Percentiles rank a stretch among this genome's conserved stretches.
phyloP scores from a whole-genome alignment of 1,139 yeast species.

The Suhomyces bokatorum region DNA sequence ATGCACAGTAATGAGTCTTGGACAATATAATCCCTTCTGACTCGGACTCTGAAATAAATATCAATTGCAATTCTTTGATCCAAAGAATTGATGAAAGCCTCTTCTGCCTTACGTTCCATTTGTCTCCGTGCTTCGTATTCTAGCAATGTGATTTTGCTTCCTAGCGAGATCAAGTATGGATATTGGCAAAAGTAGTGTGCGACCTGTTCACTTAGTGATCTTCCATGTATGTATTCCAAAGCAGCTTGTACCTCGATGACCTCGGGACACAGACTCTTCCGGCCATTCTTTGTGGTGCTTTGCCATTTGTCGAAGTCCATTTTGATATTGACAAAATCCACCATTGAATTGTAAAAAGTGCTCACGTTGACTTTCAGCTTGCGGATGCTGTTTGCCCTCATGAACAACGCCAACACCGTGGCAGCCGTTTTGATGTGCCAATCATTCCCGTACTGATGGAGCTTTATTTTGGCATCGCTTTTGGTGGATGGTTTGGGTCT shows the following conservation, averaged over 20 bases:
- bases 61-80: slow-evolving; percentile 62
- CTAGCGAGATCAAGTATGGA: slow-evolving; percentile 80
- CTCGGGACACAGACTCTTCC: not conserved
- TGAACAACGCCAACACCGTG: slow-evolving; percentile 54
- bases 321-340: slow-evolving; percentile 74
- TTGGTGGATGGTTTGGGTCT: slow-evolving; percentile 21
- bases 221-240: slow-evolving; percentile 49
- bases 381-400: slow-evolving; percentile 51
- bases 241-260: slow-evolving; percentile 39
- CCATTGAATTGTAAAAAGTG: slow-evolving; percentile 74
- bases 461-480: slow-evolving; percentile 47
- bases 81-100: slow-evolving; percentile 77
- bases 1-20: slow-evolving; percentile 76
- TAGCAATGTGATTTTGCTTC: slow-evolving; percentile 75
- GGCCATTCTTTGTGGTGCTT: slow-evolving; percentile 22
- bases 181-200: slow-evolving; percentile 70
- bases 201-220: slow-evolving; percentile 23
- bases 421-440: slow-evolving; percentile 80
- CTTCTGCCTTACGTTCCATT: slow-evolving; percentile 88
- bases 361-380: slow-evolving; percentile 44
- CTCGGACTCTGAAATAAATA: slow-evolving; percentile 65
- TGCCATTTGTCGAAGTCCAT: slow-evolving; percentile 89
- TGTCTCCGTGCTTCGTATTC: slow-evolving; percentile 81
- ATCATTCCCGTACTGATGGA: slow-evolving; percentile 70
- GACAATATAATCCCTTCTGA: slow-evolving; percentile 66